phyloP scores from a whole-genome alignment of 139 green algal species.

The Coccomyxa sp. region DNA sequence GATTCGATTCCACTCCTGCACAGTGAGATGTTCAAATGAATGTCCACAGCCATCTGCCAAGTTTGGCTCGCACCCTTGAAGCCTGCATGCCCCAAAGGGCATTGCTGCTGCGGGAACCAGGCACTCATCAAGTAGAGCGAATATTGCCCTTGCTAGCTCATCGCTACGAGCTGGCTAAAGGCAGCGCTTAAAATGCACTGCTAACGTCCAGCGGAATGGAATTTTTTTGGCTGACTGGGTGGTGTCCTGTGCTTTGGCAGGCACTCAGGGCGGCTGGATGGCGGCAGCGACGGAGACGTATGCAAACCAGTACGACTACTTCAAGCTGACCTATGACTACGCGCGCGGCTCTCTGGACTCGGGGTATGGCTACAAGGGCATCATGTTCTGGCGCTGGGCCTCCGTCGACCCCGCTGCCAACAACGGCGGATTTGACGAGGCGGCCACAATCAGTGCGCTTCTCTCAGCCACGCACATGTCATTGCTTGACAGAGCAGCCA shows the following conservation, averaged over 20 bases:
- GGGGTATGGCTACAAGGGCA: not conserved
- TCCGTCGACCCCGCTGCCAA: not conserved
- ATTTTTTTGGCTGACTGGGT: not conserved
- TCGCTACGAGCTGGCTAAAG: not conserved
- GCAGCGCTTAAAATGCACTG: not conserved
- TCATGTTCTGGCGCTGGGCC: slow-evolving; percentile 9
- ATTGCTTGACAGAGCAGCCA: not conserved
- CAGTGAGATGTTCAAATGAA: not conserved
- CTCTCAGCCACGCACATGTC: not conserved
- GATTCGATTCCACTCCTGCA: too few species aligned
- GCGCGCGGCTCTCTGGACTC: not conserved
- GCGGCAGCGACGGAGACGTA: not conserved
- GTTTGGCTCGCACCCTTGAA: not conserved
- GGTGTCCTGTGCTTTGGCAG: not conserved
- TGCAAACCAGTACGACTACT: not conserved
- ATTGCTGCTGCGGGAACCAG: too few species aligned
- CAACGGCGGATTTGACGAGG: not conserved
- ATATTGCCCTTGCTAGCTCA: not conserved
- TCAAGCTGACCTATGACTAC: not conserved
- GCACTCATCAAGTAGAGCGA: not conserved
- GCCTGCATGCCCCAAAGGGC: too few species aligned
- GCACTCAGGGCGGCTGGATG: not conserved
- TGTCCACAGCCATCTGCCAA: not conserved
- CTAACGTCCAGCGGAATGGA: not conserved
- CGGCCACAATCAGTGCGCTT: not conserved